Percentiles rank a stretch among this genome's conserved stretches.
Evolutionary conservation across 2,329 filamentous ascomycete species (phyloP).

Genomic region (Ophiocordyceps sinensis): DNA sequence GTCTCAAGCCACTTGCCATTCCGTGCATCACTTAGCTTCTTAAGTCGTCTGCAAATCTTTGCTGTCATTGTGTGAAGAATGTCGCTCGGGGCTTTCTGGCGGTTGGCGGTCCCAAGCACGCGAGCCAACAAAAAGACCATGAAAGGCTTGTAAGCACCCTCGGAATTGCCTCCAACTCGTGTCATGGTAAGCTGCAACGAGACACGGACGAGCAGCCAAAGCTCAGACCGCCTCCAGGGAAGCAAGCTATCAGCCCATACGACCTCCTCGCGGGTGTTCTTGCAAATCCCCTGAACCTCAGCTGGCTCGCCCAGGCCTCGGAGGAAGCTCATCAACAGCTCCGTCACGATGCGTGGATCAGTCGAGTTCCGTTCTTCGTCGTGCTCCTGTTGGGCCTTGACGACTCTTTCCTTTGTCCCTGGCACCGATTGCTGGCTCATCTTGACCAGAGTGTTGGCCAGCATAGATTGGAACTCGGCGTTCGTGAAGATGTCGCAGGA

Average conservation of each 20-base stretch:
- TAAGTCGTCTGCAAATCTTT: slow-evolving; percentile 27
- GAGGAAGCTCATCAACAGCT: slow-evolving; percentile 27
- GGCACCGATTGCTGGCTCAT: slow-evolving; percentile 14
- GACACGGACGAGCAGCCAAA: slow-evolving; percentile 5
- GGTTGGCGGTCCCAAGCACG: slow-evolving; percentile 15
- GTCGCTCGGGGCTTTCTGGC: slow-evolving; percentile 8
- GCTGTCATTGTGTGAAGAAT: slow-evolving; percentile 23
- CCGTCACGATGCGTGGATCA: slow-evolving; percentile 35
- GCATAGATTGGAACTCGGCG: slow-evolving; percentile 7
- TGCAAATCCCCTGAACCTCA: slow-evolving; percentile 22
- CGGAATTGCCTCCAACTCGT: slow-evolving; percentile 7
- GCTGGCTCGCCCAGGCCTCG: slow-evolving; percentile 16
- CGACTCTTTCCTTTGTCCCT: slow-evolving; percentile 7
- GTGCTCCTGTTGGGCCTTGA: slow-evolving; percentile 21
- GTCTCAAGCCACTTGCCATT: background rate
- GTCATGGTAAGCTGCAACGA: slow-evolving; percentile 2
- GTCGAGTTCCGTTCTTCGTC: slow-evolving; percentile 32
- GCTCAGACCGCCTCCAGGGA: slow-evolving; percentile 1
- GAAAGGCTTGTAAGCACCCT: slow-evolving; percentile 30
- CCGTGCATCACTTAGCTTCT: slow-evolving; percentile 19
- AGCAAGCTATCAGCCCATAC: background rate
- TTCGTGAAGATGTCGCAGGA: background rate
- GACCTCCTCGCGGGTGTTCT: slow-evolving; percentile 36
- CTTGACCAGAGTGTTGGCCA: slow-evolving; percentile 12
- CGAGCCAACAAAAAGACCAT: slow-evolving; percentile 30